phyloP scores from a whole-genome alignment of 129 eudicot species.

The Apium graveolens region DNA sequence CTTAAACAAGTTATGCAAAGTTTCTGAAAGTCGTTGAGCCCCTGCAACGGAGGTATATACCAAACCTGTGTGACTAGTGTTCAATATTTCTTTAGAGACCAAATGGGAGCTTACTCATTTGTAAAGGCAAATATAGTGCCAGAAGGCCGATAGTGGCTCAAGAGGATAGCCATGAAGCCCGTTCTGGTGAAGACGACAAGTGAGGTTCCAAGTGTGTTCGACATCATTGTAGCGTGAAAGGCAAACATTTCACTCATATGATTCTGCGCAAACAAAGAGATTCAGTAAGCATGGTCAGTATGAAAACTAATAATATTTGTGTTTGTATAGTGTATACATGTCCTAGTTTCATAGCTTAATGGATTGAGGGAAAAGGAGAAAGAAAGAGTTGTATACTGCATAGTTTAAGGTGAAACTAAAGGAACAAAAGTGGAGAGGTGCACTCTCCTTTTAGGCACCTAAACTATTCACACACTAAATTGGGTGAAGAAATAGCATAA shows the following conservation, averaged over 20 bases:
- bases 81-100: background rate
- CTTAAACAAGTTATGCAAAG: background rate
- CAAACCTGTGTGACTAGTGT: background rate
- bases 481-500: background rate
- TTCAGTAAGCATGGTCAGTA: background rate
- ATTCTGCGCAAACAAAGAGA: slow-evolving; percentile 52
- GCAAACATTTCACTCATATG: slow-evolving; percentile 99
- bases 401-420: background rate
- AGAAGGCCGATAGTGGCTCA: slow-evolving; percentile 94
- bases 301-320: background rate
- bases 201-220: slow-evolving; percentile 94
- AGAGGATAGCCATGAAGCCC: slow-evolving; percentile 76
- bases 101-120: slow-evolving; percentile 59
- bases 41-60: background rate
- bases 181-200: slow-evolving; percentile 94
- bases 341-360: background rate
- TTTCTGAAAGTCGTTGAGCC: background rate
- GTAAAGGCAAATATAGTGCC: slow-evolving; percentile 97
- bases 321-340: background rate
- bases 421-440: background rate
- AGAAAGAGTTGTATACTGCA: background rate
- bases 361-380: background rate
- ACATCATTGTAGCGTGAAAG: slow-evolving; percentile 92
- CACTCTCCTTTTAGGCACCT: background rate
- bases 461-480: background rate